Conservation (phyloP, 257 asterid genomes). For the Solanum piurae region DNA sequence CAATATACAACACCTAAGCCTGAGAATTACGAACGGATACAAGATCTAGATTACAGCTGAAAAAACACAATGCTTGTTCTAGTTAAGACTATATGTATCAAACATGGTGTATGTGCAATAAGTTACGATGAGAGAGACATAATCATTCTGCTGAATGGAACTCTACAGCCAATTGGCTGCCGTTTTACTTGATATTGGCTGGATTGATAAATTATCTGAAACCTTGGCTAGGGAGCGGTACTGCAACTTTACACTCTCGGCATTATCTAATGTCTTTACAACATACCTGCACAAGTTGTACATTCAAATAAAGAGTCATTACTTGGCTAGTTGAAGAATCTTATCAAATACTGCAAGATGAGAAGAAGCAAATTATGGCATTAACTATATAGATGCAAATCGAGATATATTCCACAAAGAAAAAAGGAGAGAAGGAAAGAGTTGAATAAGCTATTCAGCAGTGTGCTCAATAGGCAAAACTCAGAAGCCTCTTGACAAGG, state of each 20-base stretch:
- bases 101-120: not conserved
- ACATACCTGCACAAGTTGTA: constrained; percentile 57
- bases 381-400: not conserved
- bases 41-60: not conserved
- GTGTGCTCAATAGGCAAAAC: not conserved
- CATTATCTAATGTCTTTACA: constrained; percentile 93
- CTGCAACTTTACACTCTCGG: constrained; percentile 95
- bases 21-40: not conserved
- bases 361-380: not conserved
- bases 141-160: not conserved
- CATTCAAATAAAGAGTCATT: not conserved
- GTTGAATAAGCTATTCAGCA: not conserved
- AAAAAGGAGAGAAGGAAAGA: not conserved
- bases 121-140: not conserved
- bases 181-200: constrained; percentile 35
- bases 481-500: not conserved
- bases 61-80: not conserved
- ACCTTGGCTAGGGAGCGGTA: constrained; percentile 83
- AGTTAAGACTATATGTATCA: constrained; percentile 1
- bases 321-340: not conserved
- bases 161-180: constrained; percentile 55
- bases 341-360: not conserved
- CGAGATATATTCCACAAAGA: not conserved
- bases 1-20: constrained; percentile 1
- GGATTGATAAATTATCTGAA: constrained; percentile 35